A percentile compares a stretch with the other conserved stretches of the same genome.
Conservation (phyloP, 495 filamentous ascomycete genomes). For the Penicillium verhagenii region DNA sequence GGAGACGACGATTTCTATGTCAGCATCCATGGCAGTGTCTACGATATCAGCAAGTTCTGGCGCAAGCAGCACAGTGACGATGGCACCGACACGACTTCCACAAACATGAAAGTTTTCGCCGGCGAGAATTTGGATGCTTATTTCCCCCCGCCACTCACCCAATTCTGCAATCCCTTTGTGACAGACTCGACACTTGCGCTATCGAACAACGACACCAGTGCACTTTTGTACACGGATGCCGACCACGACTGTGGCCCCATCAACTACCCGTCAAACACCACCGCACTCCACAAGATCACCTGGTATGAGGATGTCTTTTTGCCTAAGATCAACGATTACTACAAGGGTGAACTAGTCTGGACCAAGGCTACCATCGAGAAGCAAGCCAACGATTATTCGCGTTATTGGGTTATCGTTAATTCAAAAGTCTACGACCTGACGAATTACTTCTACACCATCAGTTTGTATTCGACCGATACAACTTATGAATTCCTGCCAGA, state of each 20-base stretch:
- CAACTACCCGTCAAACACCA: slow-evolving; percentile 48
- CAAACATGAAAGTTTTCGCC: slow-evolving; percentile 72
- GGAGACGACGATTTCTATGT: slow-evolving; percentile 80
- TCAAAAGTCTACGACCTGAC: slow-evolving; percentile 82
- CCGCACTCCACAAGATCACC: slow-evolving; percentile 55
- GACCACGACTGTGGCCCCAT: slow-evolving; percentile 67
- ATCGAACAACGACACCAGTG: slow-evolving; percentile 59
- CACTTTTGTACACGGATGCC: slow-evolving; percentile 42
- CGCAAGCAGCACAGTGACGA: slow-evolving; percentile 74
- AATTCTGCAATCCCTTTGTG: slow-evolving; percentile 69
- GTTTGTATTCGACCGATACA: slow-evolving; percentile 45
- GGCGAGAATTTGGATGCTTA: slow-evolving; percentile 80
- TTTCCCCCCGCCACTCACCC: slow-evolving; percentile 75
- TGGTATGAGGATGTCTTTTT: slow-evolving; percentile 79
- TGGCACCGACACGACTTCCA: slow-evolving; percentile 53
- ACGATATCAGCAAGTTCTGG: slow-evolving; percentile 90
- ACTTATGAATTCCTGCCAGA: slow-evolving; percentile 68
- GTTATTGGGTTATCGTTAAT: slow-evolving; percentile 77
- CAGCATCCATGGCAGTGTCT: slow-evolving; percentile 83
- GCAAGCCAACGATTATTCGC: slow-evolving; percentile 63
- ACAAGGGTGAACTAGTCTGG: slow-evolving; percentile 85
- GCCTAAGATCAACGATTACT: slow-evolving; percentile 78
- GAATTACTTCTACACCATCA: slow-evolving; percentile 77
- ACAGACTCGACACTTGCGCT: slow-evolving; percentile 51
- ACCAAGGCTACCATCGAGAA: slow-evolving; percentile 45